A percentile compares a stretch with the other conserved stretches of the same genome.
Conservation (phyloP, 768 basidiomycete genomes). For the Cystobasidiopsis lactophilus region DNA sequence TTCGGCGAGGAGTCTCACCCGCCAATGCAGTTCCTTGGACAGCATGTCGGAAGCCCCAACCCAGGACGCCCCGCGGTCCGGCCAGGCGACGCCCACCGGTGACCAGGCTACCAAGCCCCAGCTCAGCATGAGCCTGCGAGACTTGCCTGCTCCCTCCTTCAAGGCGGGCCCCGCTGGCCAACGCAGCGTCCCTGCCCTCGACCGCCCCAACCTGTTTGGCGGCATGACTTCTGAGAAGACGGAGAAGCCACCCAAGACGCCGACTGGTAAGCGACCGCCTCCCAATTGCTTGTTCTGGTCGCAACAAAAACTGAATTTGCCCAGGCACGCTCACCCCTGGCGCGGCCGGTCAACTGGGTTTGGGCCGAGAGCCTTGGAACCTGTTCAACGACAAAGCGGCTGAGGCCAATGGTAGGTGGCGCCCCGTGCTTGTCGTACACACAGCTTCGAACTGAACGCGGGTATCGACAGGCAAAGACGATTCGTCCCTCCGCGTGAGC, state of each 20-base stretch:
- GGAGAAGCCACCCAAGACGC: neutral
- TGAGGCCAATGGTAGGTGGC: too few relatives aligned
- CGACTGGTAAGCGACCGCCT: neutral
- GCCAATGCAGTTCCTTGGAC: too few relatives aligned
- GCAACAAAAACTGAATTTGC: too few relatives aligned
- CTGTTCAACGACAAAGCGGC: neutral
- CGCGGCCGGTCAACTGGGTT: constrained; percentile 1
- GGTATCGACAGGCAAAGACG: too few relatives aligned
- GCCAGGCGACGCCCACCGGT: too few relatives aligned
- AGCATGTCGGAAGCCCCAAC: too few relatives aligned
- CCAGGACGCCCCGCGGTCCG: too few relatives aligned
- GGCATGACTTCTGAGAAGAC: neutral
- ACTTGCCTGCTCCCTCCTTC: constrained; percentile 9
- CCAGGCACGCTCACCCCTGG: constrained; percentile 6
- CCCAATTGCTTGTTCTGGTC: neutral
- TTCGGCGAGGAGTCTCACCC: too few relatives aligned
- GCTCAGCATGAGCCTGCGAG: constrained; percentile 4
- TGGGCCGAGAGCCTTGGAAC: constrained; percentile 8
- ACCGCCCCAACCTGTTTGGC: neutral
- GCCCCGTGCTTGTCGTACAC: too few relatives aligned
- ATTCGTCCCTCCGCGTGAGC: too few relatives aligned
- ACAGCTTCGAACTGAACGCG: too few relatives aligned
- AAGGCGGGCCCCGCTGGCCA: constrained; percentile 6
- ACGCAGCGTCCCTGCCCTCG: constrained; percentile 9
- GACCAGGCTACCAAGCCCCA: neutral